These are phyloP conservation scores for Citrus reticulata DNA, from an alignment of 345 rosid genomes.

Conservation along the genomic window DNA sequence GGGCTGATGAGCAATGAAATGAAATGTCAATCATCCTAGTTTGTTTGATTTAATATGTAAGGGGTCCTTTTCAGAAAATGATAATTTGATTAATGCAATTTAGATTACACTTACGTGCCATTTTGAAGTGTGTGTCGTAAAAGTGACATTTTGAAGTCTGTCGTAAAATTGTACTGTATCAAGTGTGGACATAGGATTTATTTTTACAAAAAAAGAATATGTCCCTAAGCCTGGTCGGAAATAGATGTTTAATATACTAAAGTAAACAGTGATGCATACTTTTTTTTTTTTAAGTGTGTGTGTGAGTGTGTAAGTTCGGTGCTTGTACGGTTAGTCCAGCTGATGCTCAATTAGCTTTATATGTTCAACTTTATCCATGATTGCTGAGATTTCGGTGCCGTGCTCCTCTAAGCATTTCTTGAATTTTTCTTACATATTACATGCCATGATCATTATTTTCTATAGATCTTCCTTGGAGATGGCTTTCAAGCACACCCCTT, in stretches of 20 bases:
- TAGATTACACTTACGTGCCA: background rate
- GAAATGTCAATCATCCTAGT: background rate
- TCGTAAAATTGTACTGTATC: background rate
- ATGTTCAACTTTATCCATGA: background rate
- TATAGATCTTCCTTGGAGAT: background rate
- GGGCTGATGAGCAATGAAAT: background rate
- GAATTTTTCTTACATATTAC: background rate
- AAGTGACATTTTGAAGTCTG: background rate
- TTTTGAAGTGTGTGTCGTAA: background rate
- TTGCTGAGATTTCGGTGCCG: background rate
- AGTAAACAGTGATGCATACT: background rate
- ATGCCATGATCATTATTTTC: background rate
- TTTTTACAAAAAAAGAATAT: background rate
- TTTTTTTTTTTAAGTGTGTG: background rate
- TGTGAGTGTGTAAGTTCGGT: background rate
- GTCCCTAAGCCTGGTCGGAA: background rate
- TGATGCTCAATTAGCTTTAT: background rate
- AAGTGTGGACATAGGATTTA: background rate
- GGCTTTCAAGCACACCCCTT: background rate
- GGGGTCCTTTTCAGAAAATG: background rate
- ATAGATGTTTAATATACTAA: background rate
- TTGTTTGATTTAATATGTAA: background rate
- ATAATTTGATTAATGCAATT: background rate
- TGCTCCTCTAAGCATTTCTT: background rate
- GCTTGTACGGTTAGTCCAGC: background rate